phyloP scores from a whole-genome alignment of 2,329 filamentous ascomycete genomes.

The Diaporthe capsici region DNA sequence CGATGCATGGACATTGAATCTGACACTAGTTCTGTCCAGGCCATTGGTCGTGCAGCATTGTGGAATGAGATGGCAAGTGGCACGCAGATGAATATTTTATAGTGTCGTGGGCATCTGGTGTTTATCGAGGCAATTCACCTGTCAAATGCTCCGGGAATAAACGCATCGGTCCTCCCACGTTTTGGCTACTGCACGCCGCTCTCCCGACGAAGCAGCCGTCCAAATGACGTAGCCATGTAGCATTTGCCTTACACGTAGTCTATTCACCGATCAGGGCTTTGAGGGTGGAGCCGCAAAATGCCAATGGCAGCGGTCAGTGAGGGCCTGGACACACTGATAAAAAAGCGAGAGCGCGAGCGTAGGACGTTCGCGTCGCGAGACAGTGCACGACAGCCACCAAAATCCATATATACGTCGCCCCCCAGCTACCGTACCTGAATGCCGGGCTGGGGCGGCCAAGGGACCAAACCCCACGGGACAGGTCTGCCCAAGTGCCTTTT shows the following conservation, averaged over 20 bases:
- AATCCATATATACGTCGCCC: neutral
- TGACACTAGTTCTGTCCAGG: neutral
- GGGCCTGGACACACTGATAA: neutral
- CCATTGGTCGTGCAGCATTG: neutral
- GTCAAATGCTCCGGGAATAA: constrained; percentile 1
- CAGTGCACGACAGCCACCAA: neutral
- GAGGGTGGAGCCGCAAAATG: neutral
- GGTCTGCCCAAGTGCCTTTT: neutral
- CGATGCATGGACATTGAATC: neutral
- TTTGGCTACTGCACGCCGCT: neutral
- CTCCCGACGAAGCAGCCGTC: neutral
- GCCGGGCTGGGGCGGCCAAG: constrained; percentile 28
- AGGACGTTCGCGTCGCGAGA: constrained; percentile 14
- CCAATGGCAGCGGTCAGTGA: constrained; percentile 1
- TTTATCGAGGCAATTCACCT: neutral
- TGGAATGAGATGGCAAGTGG: neutral
- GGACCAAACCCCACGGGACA: constrained; percentile 17
- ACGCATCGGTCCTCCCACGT: neutral
- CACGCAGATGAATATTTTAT: neutral
- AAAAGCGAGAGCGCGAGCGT: constrained; percentile 22
- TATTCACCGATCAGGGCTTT: neutral
- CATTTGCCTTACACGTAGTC: neutral
- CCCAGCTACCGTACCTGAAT: constrained; percentile 23
- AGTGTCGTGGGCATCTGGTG: neutral
- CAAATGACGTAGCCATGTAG: constrained; percentile 11